These are phyloP conservation scores for Selaginella moellendorffii DNA, from an alignment of 75 land plant genomes.

Conservation along the genomic window DNA sequence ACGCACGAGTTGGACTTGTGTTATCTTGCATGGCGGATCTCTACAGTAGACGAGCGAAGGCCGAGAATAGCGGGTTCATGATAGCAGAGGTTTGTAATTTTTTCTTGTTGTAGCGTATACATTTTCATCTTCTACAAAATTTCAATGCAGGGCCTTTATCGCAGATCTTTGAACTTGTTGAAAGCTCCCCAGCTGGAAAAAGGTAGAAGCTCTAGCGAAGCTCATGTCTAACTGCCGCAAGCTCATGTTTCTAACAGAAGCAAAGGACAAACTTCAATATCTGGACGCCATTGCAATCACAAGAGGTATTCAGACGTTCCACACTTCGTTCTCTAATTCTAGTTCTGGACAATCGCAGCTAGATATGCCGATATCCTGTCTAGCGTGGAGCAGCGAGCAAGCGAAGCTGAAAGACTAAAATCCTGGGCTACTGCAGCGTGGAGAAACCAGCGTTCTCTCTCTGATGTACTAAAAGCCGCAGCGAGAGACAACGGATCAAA, in stretches of 20 bases:
- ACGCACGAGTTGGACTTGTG: not conserved
- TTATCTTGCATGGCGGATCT: slow-evolving; percentile 9
- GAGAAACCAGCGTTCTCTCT: not conserved
- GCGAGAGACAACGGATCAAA: too few relatives aligned
- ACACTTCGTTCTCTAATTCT: not conserved
- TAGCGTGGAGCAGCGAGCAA: not conserved
- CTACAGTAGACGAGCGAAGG: not conserved
- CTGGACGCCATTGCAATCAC: not conserved
- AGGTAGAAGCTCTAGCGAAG: not conserved
- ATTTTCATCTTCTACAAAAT: not conserved
- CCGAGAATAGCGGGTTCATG: not conserved
- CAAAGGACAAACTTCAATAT: not conserved
- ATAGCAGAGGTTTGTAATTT: not conserved
- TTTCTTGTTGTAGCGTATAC: not conserved
- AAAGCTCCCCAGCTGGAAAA: not conserved
- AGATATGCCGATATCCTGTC: slow-evolving; percentile 6
- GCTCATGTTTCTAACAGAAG: not conserved
- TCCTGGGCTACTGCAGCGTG: slow-evolving; percentile 1
- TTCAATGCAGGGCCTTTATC: not conserved
- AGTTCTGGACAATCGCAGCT: not conserved
- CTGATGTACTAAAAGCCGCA: not conserved
- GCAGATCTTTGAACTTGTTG: slow-evolving; percentile 2
- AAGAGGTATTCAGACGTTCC: not conserved
- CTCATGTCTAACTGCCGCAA: not conserved
- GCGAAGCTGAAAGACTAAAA: not conserved